These are phyloP conservation scores for Colletotrichum cuscutae DNA, from an alignment of 2,329 filamentous ascomycete species.

Conservation along the genomic window DNA sequence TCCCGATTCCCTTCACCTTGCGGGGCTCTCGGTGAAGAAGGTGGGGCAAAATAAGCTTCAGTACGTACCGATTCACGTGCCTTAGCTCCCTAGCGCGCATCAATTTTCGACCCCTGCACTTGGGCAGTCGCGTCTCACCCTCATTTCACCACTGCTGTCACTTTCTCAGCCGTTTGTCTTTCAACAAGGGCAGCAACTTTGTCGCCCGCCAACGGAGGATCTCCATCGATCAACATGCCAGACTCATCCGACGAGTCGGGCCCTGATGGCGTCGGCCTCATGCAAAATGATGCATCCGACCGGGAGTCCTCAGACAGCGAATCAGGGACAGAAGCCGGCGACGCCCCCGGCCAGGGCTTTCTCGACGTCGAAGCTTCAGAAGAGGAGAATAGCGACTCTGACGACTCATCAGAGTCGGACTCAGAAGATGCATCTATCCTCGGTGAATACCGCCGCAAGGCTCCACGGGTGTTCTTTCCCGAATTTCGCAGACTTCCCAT, in stretches of 20 bases:
- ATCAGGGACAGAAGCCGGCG: constrained; percentile 10
- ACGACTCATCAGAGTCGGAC: constrained; percentile 41
- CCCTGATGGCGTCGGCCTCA: constrained; percentile 20
- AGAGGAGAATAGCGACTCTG: constrained; percentile 37
- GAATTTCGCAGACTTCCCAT: constrained; percentile 44
- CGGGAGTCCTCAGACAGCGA: constrained; percentile 6
- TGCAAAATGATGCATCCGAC: constrained; percentile 30
- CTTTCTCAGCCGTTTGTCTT: neutral
- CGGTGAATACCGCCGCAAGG: neutral
- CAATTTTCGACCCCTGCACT: neutral
- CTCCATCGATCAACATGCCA: neutral
- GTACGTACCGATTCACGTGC: constrained; percentile 9
- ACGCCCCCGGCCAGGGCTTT: constrained; percentile 9
- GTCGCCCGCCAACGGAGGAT: neutral
- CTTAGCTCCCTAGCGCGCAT: neutral
- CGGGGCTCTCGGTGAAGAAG: neutral
- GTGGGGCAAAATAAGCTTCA: neutral
- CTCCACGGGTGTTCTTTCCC: constrained; percentile 35
- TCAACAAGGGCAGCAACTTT: neutral
- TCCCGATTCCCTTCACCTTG: too few relatives aligned
- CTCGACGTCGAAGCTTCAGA: constrained; percentile 32
- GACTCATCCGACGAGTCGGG: constrained; percentile 29
- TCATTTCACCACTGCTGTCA: neutral
- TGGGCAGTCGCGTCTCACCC: constrained; percentile 9
- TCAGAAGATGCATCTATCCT: constrained; percentile 20